Evolutionary conservation across 306 rosid genomes (phyloP).

Genomic region (Acmispon strigosus): DNA sequence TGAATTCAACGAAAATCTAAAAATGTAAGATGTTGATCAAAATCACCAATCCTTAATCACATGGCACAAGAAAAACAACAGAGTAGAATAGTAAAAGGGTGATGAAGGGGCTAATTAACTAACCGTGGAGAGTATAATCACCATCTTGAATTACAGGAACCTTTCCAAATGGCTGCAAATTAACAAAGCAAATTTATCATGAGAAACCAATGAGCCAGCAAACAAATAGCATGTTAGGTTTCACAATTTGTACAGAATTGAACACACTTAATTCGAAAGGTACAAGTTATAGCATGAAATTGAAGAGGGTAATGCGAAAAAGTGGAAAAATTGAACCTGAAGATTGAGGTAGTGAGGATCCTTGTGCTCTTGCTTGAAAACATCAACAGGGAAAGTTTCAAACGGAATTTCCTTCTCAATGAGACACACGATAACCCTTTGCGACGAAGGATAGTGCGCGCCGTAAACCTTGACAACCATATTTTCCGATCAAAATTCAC

Average conservation of each 20-base stretch:
- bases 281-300: too few species aligned
- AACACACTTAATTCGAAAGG: too few species aligned
- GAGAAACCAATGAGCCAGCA: too few species aligned
- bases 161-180: conserved; percentile 43
- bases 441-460: conserved; percentile 31
- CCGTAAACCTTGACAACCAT: conserved; percentile 52
- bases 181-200: neutral
- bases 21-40: too few species aligned
- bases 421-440: conserved; percentile 34
- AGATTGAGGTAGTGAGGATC: conserved; percentile 31
- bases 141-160: conserved; percentile 49
- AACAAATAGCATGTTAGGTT: too few species aligned
- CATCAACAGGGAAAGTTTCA: conserved; percentile 34
- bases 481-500: too few species aligned
- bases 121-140: conserved; percentile 38
- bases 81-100: too few species aligned
- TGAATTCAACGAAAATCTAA: too few species aligned
- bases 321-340: conserved; percentile 31
- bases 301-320: too few species aligned
- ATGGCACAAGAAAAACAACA: neutral
- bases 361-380: conserved; percentile 34
- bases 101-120: neutral
- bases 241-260: too few species aligned
- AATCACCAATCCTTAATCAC: neutral
- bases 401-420: conserved; percentile 46